Percentiles rank a stretch among this genome's conserved stretches.
These are phyloP conservation scores for Cytidiella melzeri DNA, from an alignment of 768 basidiomycete species.

Conservation along the genomic window DNA sequence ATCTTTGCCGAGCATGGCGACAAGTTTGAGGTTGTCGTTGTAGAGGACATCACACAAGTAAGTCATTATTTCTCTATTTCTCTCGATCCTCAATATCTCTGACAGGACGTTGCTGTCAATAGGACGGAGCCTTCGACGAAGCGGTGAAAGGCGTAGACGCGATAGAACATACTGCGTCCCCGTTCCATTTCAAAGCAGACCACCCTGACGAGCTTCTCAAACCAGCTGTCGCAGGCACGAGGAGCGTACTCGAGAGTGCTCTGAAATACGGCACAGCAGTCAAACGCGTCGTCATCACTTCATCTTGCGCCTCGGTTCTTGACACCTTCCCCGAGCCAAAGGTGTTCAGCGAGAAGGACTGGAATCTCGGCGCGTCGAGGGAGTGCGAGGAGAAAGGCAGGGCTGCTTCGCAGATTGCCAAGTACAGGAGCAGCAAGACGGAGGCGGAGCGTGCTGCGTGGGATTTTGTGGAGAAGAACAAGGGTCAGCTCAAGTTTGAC, in stretches of 20 bases:
- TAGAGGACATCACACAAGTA: conserved; percentile 56
- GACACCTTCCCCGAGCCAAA: conserved; percentile 7
- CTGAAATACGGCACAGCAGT: conserved; percentile 31
- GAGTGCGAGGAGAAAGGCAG: conserved; percentile 24
- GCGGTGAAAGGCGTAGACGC: conserved; percentile 19
- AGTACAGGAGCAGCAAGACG: conserved; percentile 60
- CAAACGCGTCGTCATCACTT: conserved; percentile 67
- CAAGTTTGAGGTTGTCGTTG: conserved; percentile 55
- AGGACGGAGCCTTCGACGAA: conserved; percentile 21
- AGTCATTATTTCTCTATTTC: conserved; percentile 1
- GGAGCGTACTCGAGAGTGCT: conserved; percentile 29
- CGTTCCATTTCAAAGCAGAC: conserved; percentile 8
- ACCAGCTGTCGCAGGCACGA: conserved; percentile 41
- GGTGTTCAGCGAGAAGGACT: conserved; percentile 43
- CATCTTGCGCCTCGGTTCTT: conserved; percentile 50
- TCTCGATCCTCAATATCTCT: neutral
- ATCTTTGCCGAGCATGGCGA: conserved; percentile 45
- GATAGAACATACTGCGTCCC: conserved; percentile 19
- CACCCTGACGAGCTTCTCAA: conserved; percentile 28
- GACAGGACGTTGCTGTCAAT: neutral
- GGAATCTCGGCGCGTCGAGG: conserved; percentile 28
- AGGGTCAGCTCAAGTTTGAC: conserved; percentile 26
- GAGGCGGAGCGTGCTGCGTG: conserved; percentile 43
- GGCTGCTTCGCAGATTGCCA: conserved; percentile 26
- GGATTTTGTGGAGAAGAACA: conserved; percentile 15